Percentiles rank a stretch among this genome's conserved stretches.
phyloP scores from a whole-genome alignment of 257 asterid species.

The Capsicum chinense region DNA sequence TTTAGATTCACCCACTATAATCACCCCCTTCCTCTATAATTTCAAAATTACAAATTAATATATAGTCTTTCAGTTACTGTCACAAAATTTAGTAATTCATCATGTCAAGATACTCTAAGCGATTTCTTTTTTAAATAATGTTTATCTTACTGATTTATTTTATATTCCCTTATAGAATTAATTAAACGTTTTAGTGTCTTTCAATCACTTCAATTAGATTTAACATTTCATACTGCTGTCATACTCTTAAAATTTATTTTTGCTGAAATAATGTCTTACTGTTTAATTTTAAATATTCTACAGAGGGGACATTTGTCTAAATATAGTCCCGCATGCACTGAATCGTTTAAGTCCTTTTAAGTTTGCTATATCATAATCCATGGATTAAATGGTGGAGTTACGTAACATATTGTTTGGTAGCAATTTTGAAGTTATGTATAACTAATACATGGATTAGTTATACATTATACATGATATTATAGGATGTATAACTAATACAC shows the following conservation, averaged over 20 bases:
- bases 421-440: too few species aligned
- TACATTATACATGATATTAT: too few species aligned
- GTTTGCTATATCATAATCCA: too few species aligned
- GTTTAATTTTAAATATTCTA: background rate
- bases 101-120: background rate
- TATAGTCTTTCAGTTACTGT: background rate
- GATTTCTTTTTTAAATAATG: background rate
- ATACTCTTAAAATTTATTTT: background rate
- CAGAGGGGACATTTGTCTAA: too few species aligned
- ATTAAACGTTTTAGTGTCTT: background rate
- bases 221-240: background rate
- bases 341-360: too few species aligned
- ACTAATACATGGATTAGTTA: too few species aligned
- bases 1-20: too few species aligned
- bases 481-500: too few species aligned
- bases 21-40: background rate
- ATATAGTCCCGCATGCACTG: too few species aligned
- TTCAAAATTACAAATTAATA: background rate
- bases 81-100: background rate
- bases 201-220: constrained; percentile 12
- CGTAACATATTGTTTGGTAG: too few species aligned
- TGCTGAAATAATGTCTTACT: background rate
- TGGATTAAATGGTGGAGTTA: too few species aligned
- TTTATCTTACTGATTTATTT: background rate
- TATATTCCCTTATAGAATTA: background rate